A percentile compares a stretch with the other conserved stretches of the same genome.
These are phyloP conservation scores for Dichotomocladium elegans DNA, from an alignment of 371 early-diverging fungal species.

Conservation along the genomic window DNA sequence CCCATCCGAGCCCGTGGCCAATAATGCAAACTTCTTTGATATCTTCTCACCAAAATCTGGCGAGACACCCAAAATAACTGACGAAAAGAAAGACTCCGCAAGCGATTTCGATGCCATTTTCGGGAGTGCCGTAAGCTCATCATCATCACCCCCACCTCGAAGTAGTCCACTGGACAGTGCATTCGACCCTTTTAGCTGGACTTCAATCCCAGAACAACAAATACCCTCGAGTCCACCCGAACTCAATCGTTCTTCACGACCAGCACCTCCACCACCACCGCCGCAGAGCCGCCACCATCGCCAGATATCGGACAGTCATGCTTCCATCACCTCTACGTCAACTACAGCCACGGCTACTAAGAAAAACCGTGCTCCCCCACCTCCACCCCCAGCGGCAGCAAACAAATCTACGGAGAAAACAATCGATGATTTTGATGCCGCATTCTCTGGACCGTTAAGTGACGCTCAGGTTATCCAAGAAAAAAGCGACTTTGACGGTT, in stretches of 20 bases:
- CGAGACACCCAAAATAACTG: neutral
- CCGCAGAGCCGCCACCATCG: slow-evolving; percentile 45
- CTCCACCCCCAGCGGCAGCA: slow-evolving; percentile 18
- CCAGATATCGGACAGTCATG: slow-evolving; percentile 22
- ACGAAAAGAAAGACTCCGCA: neutral
- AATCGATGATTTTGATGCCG: slow-evolving; percentile 26
- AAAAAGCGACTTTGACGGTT: slow-evolving; percentile 32
- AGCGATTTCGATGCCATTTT: slow-evolving; percentile 45
- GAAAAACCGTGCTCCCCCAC: slow-evolving; percentile 22
- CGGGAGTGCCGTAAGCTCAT: slow-evolving; percentile 19
- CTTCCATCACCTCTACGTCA: slow-evolving; percentile 4
- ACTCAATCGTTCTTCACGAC: slow-evolving; percentile 6
- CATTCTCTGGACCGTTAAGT: slow-evolving; percentile 29
- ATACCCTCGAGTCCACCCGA: neutral
- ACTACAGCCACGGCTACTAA: slow-evolving; percentile 3
- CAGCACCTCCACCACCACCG: slow-evolving; percentile 36
- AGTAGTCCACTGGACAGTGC: slow-evolving; percentile 7
- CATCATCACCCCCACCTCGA: slow-evolving; percentile 1
- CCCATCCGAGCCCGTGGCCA: too few species aligned
- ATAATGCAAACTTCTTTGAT: slow-evolving; percentile 17
- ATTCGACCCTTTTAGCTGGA: slow-evolving; percentile 24
- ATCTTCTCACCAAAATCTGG: slow-evolving; percentile 11
- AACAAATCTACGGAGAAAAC: slow-evolving; percentile 9
- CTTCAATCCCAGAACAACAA: slow-evolving; percentile 8
- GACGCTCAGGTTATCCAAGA: slow-evolving; percentile 28